Percentiles rank a stretch among this genome's conserved stretches.
phyloP scores from a whole-genome alignment of 2,329 filamentous ascomycete genomes.

The Pseudogymnoascus sp. region DNA sequence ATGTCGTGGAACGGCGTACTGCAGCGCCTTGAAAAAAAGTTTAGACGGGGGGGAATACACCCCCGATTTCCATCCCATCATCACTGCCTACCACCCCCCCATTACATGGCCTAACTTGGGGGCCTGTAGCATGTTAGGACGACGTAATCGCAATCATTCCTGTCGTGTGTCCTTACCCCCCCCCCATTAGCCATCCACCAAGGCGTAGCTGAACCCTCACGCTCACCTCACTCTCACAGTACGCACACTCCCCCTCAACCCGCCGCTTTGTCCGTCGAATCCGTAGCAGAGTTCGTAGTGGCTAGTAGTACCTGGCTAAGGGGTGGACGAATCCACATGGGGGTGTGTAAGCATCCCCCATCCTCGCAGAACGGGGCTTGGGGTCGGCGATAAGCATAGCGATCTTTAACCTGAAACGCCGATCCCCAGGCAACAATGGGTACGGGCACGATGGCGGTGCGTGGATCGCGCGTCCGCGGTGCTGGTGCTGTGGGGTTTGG shows the following conservation, averaged over 20 bases:
- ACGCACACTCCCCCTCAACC: not conserved
- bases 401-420: slow-evolving; percentile 1
- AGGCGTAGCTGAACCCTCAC: too few relatives aligned
- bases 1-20: not conserved
- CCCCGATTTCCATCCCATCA: too few relatives aligned
- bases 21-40: not conserved
- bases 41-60: not conserved
- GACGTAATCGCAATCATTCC: not conserved
- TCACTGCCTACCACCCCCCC: too few relatives aligned
- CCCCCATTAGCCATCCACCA: too few relatives aligned
- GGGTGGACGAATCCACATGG: not conserved
- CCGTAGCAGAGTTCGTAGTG: too few relatives aligned
- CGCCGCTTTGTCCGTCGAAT: not conserved
- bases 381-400: not conserved
- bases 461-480: not conserved
- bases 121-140: not conserved
- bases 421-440: not conserved
- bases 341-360: not conserved
- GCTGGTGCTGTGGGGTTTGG: not conserved
- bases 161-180: not conserved
- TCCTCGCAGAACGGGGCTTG: not conserved
- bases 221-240: too few relatives aligned
- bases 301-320: not conserved
- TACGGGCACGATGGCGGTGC: not conserved
- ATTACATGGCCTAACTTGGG: too few relatives aligned